Evolutionary conservation across 2,329 filamentous ascomycete genomes (phyloP).

Genomic region (Acrocalymma vagum): DNA sequence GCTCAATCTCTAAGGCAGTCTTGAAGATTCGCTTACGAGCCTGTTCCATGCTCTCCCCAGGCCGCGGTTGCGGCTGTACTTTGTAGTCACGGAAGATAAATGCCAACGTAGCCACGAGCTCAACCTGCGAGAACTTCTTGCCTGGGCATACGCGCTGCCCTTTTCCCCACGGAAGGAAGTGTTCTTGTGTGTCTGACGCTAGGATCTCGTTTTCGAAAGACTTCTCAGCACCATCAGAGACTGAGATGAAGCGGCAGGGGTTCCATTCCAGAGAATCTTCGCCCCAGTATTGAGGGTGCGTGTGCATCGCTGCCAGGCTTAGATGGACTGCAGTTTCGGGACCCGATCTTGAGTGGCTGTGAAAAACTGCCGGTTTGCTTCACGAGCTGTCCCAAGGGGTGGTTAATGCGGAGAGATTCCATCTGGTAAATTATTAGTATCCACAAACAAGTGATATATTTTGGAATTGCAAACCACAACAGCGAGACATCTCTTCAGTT

Average conservation of each 20-base stretch:
- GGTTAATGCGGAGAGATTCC: slow-evolving; percentile 18
- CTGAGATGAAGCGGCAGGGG: slow-evolving; percentile 28
- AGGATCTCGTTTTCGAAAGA: slow-evolving; percentile 20
- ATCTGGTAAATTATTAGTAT: slow-evolving; percentile 8
- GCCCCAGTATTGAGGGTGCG: slow-evolving; percentile 38
- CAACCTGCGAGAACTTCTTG: slow-evolving; percentile 29
- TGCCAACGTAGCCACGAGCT: slow-evolving; percentile 25
- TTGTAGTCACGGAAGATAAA: slow-evolving; percentile 19
- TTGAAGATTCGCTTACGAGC: slow-evolving; percentile 13
- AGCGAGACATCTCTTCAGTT: slow-evolving; percentile 53
- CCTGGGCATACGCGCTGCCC: slow-evolving; percentile 29
- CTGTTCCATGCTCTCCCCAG: slow-evolving; percentile 15
- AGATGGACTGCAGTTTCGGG: slow-evolving; percentile 1
- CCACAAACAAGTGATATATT: neutral
- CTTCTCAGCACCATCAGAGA: too few relatives aligned
- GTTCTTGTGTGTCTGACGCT: slow-evolving; percentile 11
- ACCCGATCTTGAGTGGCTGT: slow-evolving; percentile 8
- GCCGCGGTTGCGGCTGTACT: slow-evolving; percentile 13
- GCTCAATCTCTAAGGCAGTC: slow-evolving; percentile 13
- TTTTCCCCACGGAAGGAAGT: slow-evolving; percentile 22
- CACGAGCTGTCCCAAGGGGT: slow-evolving; percentile 12
- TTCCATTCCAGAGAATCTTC: slow-evolving; percentile 28
- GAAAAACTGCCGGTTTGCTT: slow-evolving; percentile 8
- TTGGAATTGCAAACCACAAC: slow-evolving; percentile 50
- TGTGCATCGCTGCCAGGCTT: slow-evolving; percentile 33